Evolutionary conservation across 768 basidiomycete genomes (phyloP).

Genomic region (Boletus tomentosulus): DNA sequence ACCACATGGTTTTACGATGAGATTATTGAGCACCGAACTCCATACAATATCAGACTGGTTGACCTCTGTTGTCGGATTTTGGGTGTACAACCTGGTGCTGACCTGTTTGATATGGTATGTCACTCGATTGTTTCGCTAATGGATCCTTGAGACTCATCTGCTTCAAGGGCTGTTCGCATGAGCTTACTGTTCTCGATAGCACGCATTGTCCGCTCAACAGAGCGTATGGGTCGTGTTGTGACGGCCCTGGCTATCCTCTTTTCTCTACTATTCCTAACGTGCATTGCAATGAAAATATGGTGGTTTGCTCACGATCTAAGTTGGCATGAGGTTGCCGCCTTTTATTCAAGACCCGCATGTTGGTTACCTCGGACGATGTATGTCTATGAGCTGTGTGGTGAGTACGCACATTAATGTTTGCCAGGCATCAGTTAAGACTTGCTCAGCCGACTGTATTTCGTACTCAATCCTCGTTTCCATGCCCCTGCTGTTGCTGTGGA

Average conservation of each 20-base stretch:
- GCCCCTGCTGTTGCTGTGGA: conserved; percentile 8
- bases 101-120: conserved; percentile 16
- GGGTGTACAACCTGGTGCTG: conserved; percentile 7
- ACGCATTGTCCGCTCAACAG: conserved; percentile 15
- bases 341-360: background rate
- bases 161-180: conserved; percentile 19
- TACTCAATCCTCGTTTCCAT: conserved; percentile 15
- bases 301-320: conserved; percentile 2
- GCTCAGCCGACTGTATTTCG: conserved; percentile 21
- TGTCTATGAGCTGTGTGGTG: conserved; percentile 13
- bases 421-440: background rate
- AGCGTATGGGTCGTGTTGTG: conserved; percentile 7
- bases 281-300: conserved; percentile 9
- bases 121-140: background rate
- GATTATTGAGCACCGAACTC: background rate
- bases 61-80: conserved; percentile 9
- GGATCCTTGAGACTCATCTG: background rate
- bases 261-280: conserved; percentile 5
- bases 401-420: conserved; percentile 1
- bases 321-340: conserved; percentile 4
- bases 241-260: conserved; percentile 7
- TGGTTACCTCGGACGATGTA: conserved; percentile 5
- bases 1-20: background rate
- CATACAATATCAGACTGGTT: conserved; percentile 1
- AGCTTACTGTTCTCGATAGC: conserved; percentile 20